These are phyloP conservation scores for Phytopythium sindhum DNA, from an alignment of 352 stramenopile species.

Conservation along the genomic window DNA sequence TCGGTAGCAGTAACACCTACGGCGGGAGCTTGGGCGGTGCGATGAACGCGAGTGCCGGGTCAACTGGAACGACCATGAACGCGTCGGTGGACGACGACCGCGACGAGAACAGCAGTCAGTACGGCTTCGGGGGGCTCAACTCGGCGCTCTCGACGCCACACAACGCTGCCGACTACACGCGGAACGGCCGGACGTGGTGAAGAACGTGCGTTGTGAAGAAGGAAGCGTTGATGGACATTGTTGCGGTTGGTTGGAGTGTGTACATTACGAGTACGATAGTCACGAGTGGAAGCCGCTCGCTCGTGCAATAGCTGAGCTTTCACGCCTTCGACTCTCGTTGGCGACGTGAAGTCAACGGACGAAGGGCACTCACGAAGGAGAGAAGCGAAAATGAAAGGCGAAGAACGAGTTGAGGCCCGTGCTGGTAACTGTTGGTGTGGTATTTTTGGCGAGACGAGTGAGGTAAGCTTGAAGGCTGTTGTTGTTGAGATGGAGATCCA, in stretches of 20 bases:
- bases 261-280: conserved; percentile 9
- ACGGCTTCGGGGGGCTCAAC: conserved; percentile 5
- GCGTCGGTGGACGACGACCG: not conserved
- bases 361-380: not conserved
- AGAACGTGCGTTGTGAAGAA: conserved; percentile 10
- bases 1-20: conserved; percentile 22
- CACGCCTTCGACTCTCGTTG: not conserved
- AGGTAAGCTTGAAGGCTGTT: not conserved
- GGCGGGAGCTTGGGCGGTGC: conserved; percentile 10
- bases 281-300: not conserved
- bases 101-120: conserved; percentile 5
- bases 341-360: not conserved
- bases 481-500: not conserved
- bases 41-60: conserved; percentile 19
- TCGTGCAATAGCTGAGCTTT: not conserved
- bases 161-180: conserved; percentile 4
- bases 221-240: not conserved
- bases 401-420: not conserved
- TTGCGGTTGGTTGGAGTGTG: not conserved
- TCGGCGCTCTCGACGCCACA: conserved; percentile 11
- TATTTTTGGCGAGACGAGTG: not conserved
- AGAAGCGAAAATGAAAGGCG: not conserved
- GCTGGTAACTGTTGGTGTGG: not conserved
- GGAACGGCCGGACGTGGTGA: conserved; percentile 14
- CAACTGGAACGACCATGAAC: conserved; percentile 8